phyloP scores from a whole-genome alignment of 164 flowering plant genomes.

The Magnolia officinalis region DNA sequence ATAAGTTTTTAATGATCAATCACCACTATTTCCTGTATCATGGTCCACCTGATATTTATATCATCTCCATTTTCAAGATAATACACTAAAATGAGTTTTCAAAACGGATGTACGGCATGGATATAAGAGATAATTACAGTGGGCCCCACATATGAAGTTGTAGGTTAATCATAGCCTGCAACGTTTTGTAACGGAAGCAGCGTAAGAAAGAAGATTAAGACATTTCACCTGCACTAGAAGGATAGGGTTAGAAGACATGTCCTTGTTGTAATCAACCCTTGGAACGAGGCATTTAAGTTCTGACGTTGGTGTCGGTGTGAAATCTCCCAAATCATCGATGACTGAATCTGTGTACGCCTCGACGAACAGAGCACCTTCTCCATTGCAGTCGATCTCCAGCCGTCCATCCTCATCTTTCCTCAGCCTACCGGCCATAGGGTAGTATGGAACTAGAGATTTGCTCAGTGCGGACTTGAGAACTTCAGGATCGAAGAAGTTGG shows the following conservation, averaged over 20 bases:
- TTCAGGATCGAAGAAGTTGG: conserved; percentile 4
- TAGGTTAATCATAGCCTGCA: not conserved
- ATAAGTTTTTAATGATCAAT: too few species aligned
- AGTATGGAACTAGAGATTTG: conserved; percentile 9
- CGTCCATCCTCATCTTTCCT: conserved; percentile 3
- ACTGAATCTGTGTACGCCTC: not conserved
- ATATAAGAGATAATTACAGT: not conserved
- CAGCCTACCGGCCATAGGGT: conserved; percentile 15
- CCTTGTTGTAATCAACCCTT: not conserved
- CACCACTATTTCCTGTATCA: too few species aligned
- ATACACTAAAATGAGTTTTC: too few species aligned
- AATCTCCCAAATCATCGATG: conserved; percentile 4
- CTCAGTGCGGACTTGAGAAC: conserved; percentile 2
- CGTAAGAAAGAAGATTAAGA: not conserved
- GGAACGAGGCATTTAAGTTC: conserved; percentile 3
- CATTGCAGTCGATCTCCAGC: conserved; percentile 12
- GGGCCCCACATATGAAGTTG: not conserved
- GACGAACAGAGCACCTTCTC: conserved; percentile 7
- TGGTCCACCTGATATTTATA: too few species aligned
- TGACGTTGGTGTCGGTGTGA: not conserved
- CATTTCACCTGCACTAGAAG: conserved; percentile 1
- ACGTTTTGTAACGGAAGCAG: not conserved
- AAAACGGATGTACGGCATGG: not conserved
- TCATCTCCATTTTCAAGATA: too few species aligned
- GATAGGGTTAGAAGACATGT: conserved; percentile 5